Evolutionary conservation across 179 eudicot genomes (phyloP).

Genomic region (Beta macrorhiza): DNA sequence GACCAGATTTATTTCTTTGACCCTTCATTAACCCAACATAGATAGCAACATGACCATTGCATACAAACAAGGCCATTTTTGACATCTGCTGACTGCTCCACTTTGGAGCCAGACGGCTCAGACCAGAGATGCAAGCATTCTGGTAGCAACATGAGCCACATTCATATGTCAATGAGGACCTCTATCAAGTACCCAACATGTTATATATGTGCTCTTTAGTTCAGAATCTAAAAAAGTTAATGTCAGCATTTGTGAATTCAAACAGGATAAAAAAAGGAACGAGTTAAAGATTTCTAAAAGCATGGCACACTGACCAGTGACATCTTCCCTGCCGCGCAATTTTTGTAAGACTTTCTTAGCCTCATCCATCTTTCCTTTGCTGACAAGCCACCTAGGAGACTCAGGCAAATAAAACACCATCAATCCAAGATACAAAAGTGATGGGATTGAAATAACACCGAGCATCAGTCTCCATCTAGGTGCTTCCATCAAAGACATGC

Average conservation of each 20-base stretch:
- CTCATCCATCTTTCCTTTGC: conserved; percentile 48
- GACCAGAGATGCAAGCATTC: background rate
- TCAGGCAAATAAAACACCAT: conserved; percentile 46
- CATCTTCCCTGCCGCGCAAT: conserved; percentile 46
- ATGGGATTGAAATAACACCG: conserved; percentile 41
- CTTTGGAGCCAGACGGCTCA: background rate
- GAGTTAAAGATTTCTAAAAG: background rate
- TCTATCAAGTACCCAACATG: background rate
- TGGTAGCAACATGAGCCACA: background rate
- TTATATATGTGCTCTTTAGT: background rate
- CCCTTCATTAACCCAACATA: no score
- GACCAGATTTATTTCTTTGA: no score
- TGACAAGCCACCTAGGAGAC: conserved; percentile 54
- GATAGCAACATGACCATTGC: no score
- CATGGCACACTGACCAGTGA: conserved; percentile 29
- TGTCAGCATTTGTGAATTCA: background rate
- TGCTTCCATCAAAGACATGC: conserved; percentile 42
- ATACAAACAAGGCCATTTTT: background rate
- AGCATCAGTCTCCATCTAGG: conserved; percentile 55
- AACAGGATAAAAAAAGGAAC: background rate
- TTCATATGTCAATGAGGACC: conserved; percentile 4
- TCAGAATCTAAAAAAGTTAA: background rate
- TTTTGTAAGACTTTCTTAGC: conserved; percentile 41
- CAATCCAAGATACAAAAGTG: conserved; percentile 38
- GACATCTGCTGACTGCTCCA: background rate